A percentile compares a stretch with the other conserved stretches of the same genome.
phyloP scores from a whole-genome alignment of 2,329 filamentous ascomycete species.

The Mycogone perniciosa region DNA sequence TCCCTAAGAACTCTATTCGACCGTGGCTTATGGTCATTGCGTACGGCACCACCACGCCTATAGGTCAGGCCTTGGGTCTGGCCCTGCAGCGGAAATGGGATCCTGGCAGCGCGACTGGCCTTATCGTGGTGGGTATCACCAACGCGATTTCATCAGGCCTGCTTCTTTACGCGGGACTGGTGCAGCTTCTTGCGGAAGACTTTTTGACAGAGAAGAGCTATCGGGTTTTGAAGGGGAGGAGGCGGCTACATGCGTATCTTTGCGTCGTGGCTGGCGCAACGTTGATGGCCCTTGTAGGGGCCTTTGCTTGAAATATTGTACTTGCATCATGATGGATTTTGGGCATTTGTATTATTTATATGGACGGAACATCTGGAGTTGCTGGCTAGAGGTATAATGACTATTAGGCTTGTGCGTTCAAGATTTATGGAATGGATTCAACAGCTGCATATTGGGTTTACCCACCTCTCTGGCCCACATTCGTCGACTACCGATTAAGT shows the following conservation, averaged over 20 bases:
- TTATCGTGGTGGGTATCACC: slow-evolving; percentile 80
- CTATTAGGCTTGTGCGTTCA: too few species aligned
- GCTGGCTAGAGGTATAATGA: neutral
- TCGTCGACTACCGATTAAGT: too few species aligned
- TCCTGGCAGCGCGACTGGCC: slow-evolving; percentile 65
- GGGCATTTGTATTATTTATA: neutral
- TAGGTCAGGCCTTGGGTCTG: slow-evolving; percentile 78
- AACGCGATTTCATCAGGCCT: slow-evolving; percentile 79
- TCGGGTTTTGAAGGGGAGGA: slow-evolving; percentile 55
- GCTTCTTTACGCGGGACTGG: slow-evolving; percentile 73
- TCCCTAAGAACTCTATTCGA: slow-evolving; percentile 63
- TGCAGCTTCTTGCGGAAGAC: slow-evolving; percentile 79
- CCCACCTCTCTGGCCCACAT: too few species aligned
- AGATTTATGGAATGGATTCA: too few species aligned
- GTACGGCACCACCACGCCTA: slow-evolving; percentile 70
- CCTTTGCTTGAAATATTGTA: slow-evolving; percentile 50
- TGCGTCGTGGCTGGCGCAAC: slow-evolving; percentile 58
- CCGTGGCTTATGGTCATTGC: slow-evolving; percentile 80
- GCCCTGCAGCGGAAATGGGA: slow-evolving; percentile 74
- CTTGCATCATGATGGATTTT: neutral
- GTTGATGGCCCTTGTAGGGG: slow-evolving; percentile 66
- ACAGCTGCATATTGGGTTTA: too few species aligned
- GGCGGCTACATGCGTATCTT: slow-evolving; percentile 55
- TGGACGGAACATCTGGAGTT: neutral
- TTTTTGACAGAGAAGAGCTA: slow-evolving; percentile 74